Base-by-base conservation (phyloP, 352 stramenopile genomes). In the Pythium periplocum region DNA sequence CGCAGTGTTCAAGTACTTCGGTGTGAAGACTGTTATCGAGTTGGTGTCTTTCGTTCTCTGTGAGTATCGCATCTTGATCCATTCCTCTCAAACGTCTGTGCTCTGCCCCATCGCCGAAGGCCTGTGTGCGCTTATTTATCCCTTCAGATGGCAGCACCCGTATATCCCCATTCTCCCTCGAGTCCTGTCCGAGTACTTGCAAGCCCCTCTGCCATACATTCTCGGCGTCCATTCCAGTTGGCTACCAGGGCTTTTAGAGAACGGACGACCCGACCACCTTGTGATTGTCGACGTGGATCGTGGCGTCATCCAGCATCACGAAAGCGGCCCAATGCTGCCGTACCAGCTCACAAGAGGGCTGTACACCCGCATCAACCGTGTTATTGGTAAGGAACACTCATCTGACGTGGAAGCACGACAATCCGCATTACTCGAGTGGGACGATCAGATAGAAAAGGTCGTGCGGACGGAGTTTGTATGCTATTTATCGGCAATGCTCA, bases 131-230 rank as follows among this genome's bases (percentile, higher is more conserved):
- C 75, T 94, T 26, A 79, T 93, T 45, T 93, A 93, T 63, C 84
- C 84, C 4, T 93, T 94, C 57, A 76, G 75, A 42, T 94, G 84
- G 82, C 82, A 92, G 48, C 84, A 94, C 53, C 84, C 82, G 11
- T 94, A 93, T 49, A 76, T 94, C 4, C 82, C 84, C 3, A 89
- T 93, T 46, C 59, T 94, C 8, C 84, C 84, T 6, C 79, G 73
- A 17, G 78, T 93, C 9, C 61, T 94, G 7, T 89, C 78, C 2
- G 84, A 94, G 64, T 94, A 94, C 54, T 56, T 94, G 1, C 84
- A 94, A 50, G 84, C 84, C 2, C 84, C 82, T 5, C 63, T 94
- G 7, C 84, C 84, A 0, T 94, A 93, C 49, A 89, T 94, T 41
- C 61, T 95, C 5, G 82, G 84, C 2, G 75, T 95, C 32, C 75